Evolutionary conservation across 805 yeast species (phyloP).

Genomic region (Candida pseudofarinosa): DNA sequence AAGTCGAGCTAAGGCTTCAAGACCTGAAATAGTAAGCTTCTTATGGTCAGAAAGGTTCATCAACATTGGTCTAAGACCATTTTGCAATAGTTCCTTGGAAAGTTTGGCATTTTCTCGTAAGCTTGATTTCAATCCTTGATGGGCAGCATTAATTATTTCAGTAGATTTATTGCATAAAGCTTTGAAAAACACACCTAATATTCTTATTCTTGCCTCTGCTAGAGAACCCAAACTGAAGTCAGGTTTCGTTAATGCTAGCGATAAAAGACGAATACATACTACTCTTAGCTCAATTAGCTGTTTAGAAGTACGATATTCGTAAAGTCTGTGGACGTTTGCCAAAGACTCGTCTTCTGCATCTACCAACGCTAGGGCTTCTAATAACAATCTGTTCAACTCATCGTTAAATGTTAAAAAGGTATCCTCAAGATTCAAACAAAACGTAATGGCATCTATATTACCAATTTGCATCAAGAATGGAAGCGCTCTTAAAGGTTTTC

Average conservation of each 20-base stretch:
- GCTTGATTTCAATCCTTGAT: slow-evolving; percentile 78
- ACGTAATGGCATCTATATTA: slow-evolving; percentile 94
- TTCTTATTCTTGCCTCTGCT: slow-evolving; percentile 75
- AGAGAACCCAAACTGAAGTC: slow-evolving; percentile 74
- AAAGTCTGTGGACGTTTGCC: slow-evolving; percentile 78
- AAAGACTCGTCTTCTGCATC: slow-evolving; percentile 97
- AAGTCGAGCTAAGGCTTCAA: slow-evolving; percentile 85
- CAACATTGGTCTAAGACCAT: slow-evolving; percentile 90
- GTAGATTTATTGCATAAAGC: slow-evolving; percentile 82
- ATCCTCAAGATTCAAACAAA: slow-evolving; percentile 75
- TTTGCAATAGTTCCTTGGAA: slow-evolving; percentile 93
- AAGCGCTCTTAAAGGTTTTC: slow-evolving; percentile 91
- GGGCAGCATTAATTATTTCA: slow-evolving; percentile 90
- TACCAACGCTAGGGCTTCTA: slow-evolving; percentile 89
- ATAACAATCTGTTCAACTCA: slow-evolving; percentile 75
- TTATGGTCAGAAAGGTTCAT: slow-evolving; percentile 94
- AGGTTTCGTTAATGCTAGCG: slow-evolving; percentile 79
- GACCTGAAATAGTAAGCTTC: slow-evolving; percentile 80
- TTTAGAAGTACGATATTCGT: slow-evolving; percentile 84
- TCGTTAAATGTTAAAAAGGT: slow-evolving; percentile 84
- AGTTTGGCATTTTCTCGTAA: slow-evolving; percentile 80
- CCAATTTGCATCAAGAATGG: slow-evolving; percentile 99
- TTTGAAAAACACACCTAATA: slow-evolving; percentile 91
- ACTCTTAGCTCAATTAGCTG: slow-evolving; percentile 85
- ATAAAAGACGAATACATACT: slow-evolving; percentile 79